These are phyloP conservation scores for Candida verbasci DNA, from an alignment of 805 yeast species.

Conservation along the genomic window DNA sequence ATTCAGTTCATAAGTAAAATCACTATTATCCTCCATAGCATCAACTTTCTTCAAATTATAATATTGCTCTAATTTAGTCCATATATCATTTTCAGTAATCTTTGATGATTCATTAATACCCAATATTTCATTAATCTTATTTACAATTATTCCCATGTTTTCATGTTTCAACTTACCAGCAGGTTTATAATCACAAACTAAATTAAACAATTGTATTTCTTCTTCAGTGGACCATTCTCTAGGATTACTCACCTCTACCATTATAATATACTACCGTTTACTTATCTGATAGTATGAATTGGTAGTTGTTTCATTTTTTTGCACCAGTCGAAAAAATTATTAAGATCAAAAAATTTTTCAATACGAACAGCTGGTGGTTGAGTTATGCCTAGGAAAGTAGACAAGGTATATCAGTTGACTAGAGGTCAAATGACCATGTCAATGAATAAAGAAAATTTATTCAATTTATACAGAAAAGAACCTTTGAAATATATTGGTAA, in stretches of 20 bases:
- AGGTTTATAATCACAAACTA: slow-evolving; percentile 65
- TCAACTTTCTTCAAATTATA: slow-evolving; percentile 61
- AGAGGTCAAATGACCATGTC: slow-evolving; percentile 81
- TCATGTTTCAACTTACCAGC: slow-evolving; percentile 51
- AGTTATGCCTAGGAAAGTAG: slow-evolving; percentile 67
- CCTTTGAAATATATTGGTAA: slow-evolving; percentile 49
- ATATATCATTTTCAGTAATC: slow-evolving; percentile 49
- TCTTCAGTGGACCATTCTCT: slow-evolving; percentile 55
- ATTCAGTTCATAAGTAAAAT: slow-evolving; percentile 4
- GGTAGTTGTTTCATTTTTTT: no score
- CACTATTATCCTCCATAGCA: slow-evolving; percentile 37
- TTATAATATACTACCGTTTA: neutral
- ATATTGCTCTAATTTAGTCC: slow-evolving; percentile 49
- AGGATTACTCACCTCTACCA: neutral
- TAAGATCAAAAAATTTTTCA: neutral
- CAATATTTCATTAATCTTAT: slow-evolving; percentile 30
- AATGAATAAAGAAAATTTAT: slow-evolving; percentile 86
- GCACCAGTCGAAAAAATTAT: neutral
- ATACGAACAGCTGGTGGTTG: no score
- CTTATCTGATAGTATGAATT: no score
- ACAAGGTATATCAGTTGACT: slow-evolving; percentile 50
- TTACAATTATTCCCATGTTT: slow-evolving; percentile 39
- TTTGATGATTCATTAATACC: slow-evolving; percentile 12
- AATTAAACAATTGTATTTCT: slow-evolving; percentile 56
- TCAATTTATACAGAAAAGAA: slow-evolving; percentile 77